A percentile compares a stretch with the other conserved stretches of the same genome.
Conservation (phyloP, 495 filamentous ascomycete species). For the Penicillium riverlandense region DNA sequence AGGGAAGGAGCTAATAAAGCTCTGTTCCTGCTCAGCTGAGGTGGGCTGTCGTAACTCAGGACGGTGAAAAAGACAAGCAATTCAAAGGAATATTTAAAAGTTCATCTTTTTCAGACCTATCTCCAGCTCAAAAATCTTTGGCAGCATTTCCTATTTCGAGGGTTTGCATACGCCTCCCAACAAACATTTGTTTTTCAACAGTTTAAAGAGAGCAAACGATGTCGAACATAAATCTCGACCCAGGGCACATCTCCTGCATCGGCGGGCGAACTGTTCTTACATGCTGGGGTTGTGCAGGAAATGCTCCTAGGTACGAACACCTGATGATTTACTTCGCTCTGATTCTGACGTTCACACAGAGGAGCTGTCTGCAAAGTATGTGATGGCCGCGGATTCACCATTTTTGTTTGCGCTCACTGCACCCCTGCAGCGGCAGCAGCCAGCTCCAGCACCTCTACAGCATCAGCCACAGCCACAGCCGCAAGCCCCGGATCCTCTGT, state of each 20-base stretch:
- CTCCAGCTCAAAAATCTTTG: neutral
- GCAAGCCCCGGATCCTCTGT: slow-evolving; percentile 19
- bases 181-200: neutral
- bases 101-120: neutral
- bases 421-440: slow-evolving; percentile 21
- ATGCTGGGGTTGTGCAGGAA: slow-evolving; percentile 31
- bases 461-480: slow-evolving; percentile 8
- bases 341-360: slow-evolving; percentile 10
- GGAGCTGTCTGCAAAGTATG: slow-evolving; percentile 26
- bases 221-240: slow-evolving; percentile 21
- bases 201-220: neutral
- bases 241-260: slow-evolving; percentile 29
- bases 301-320: slow-evolving; percentile 30
- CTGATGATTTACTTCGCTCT: neutral
- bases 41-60: neutral
- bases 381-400: slow-evolving; percentile 29
- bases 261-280: slow-evolving; percentile 30
- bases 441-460: slow-evolving; percentile 1
- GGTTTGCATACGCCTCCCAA: neutral
- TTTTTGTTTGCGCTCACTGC: slow-evolving; percentile 30
- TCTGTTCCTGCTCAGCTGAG: neutral
- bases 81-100: neutral
- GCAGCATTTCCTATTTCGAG: slow-evolving; percentile 1
- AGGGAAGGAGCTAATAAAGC: slow-evolving; percentile 1
- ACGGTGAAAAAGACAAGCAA: no score